Percentiles rank a stretch among this genome's conserved stretches.
Conservation (phyloP, 495 filamentous ascomycete species). For the Hypomontagnella submonticulosa region DNA sequence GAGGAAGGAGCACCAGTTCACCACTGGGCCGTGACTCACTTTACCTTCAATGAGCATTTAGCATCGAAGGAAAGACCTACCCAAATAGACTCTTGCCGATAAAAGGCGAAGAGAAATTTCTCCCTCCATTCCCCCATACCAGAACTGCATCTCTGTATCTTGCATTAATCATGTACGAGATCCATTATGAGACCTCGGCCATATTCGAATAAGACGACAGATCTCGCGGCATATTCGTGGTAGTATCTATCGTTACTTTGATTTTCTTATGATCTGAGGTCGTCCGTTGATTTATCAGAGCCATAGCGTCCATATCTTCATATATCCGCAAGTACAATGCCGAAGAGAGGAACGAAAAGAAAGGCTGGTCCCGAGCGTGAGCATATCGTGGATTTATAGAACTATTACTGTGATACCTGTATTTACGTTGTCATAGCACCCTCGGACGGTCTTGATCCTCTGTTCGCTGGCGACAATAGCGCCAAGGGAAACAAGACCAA, state of each 20-base stretch:
- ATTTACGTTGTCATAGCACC: slow-evolving; percentile 23
- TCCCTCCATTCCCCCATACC: no score
- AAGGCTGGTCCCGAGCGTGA: slow-evolving; percentile 25
- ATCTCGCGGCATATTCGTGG: no score
- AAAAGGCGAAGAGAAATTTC: no score
- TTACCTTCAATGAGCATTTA: background rate
- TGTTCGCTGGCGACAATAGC: slow-evolving; percentile 20
- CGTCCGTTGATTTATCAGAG: background rate
- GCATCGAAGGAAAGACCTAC: background rate
- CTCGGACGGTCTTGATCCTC: slow-evolving; percentile 22
- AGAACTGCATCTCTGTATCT: no score
- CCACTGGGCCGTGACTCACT: background rate
- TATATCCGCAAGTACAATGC: slow-evolving; percentile 11
- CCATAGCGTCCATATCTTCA: background rate
- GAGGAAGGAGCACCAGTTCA: slow-evolving; percentile 2
- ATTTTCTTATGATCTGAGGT: background rate
- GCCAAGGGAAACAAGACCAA: slow-evolving; percentile 15
- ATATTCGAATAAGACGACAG: no score
- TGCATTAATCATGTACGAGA: no score
- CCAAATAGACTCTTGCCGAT: background rate
- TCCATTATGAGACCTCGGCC: no score
- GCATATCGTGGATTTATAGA: background rate
- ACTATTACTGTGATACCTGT: background rate
- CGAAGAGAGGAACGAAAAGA: slow-evolving; percentile 24
- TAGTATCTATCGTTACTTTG: background rate